Evolutionary conservation across 1,284 basidiomycete genomes (phyloP), one percentile per base, ranked within the genome.

Genomic region (Cryptococcus sp.): DNA sequence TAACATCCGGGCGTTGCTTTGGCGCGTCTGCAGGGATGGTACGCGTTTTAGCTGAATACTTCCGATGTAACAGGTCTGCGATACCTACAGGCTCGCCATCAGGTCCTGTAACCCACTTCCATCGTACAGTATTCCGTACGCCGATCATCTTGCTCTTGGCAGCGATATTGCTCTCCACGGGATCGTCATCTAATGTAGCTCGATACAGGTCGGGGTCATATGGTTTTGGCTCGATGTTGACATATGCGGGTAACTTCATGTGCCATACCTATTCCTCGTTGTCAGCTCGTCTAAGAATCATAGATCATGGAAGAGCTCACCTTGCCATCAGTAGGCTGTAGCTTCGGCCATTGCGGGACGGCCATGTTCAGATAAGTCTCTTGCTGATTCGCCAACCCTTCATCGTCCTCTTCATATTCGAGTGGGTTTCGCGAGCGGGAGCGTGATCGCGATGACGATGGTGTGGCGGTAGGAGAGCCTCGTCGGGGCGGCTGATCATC

Each of bases 391-490:
- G 55, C 58, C 13, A 58, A 67, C 1, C 59, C 66, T 16, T 65
- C 65, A 38, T 74, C 73, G 49, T 76, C 71, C 53, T 78, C 76
- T 13, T 59, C 67, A 50, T 79, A 78, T 55, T 78, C 77, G 17
- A 78, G 58, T 39, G 70, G 73, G 55, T 76, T 67, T 15, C 54
- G 60, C 35, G 60, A 57, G 17, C 60, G 54, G 6, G 68, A 62
- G 25, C 60, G 57, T 30, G 57, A 86, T n/a, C 88, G 87, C 16
- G 85, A 83, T 45, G 63, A 55, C 5, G 66, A 53, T 5, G 66
- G 52, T 47, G 60, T 52, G 30, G 52, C 57, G 6, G 61, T 25
- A 87, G 89, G 17, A 17, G 54, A 41, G 27, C 52, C 54, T 13
- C 47, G 40, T 47, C 58, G 43, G 42, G 46, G 35, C 25, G 22